phyloP scores from a whole-genome alignment of 306 rosid species.

The Quercus robur region DNA sequence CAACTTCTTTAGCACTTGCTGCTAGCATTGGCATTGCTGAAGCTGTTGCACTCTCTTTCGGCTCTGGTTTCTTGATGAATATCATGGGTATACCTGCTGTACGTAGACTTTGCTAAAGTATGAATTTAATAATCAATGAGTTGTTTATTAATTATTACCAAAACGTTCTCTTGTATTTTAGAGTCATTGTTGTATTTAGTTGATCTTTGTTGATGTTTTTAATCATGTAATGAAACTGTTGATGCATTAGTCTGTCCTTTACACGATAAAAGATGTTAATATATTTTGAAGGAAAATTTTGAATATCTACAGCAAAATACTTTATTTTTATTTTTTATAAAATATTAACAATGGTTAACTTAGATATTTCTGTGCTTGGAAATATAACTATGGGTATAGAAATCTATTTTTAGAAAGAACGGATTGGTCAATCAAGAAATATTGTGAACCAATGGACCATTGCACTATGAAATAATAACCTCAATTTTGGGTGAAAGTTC shows the following conservation, averaged over 20 bases:
- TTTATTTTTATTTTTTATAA: background rate
- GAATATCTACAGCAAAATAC: background rate
- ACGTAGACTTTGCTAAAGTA: slow-evolving; percentile 51
- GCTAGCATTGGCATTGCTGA: slow-evolving; percentile 83
- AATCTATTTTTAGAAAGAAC: background rate
- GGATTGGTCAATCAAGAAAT: background rate
- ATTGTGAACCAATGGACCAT: background rate
- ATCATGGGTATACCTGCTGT: slow-evolving; percentile 91
- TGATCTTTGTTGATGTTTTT: background rate
- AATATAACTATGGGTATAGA: background rate
- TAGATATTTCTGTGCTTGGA: too few relatives aligned
- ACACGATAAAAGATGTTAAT: background rate
- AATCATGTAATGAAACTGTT: background rate
- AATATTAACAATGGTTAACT: too few relatives aligned
- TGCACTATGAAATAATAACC: background rate
- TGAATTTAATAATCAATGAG: background rate
- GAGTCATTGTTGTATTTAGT: background rate
- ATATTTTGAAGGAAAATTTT: background rate
- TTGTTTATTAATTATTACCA: background rate
- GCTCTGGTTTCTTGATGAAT: slow-evolving; percentile 74
- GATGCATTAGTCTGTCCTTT: background rate
- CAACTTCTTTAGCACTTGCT: slow-evolving; percentile 84
- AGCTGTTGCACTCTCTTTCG: slow-evolving; percentile 66
- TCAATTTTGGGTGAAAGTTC: background rate
- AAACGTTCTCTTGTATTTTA: background rate